Percentiles rank a stretch among this genome's conserved stretches.
Evolutionary conservation across 1,139 yeast genomes (phyloP).

Genomic region (Dujonia santamariae): DNA sequence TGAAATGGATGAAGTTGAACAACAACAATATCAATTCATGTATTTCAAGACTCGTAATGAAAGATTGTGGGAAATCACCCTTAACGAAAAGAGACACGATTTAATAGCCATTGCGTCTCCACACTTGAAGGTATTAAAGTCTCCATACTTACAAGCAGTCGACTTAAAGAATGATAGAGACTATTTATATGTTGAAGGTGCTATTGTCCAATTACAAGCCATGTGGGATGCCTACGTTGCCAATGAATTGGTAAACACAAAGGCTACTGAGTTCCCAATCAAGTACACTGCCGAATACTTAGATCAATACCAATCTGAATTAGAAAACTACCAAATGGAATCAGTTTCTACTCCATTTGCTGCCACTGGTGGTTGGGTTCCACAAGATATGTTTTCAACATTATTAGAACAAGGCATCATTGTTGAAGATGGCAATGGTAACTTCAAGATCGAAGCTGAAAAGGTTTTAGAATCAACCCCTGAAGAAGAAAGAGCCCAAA

Average conservation of each 20-base stretch:
- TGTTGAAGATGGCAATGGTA: slow-evolving; percentile 32
- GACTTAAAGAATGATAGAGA: slow-evolving; percentile 63
- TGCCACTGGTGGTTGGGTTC: slow-evolving; percentile 94
- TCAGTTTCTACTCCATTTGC: slow-evolving; percentile 75
- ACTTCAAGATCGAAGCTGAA: slow-evolving; percentile 38
- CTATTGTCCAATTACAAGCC: slow-evolving; percentile 67
- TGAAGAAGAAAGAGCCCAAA: slow-evolving; percentile 5
- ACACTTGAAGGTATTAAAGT: slow-evolving; percentile 63
- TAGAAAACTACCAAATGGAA: slow-evolving; percentile 66
- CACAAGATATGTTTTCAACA: slow-evolving; percentile 83
- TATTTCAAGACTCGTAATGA: slow-evolving; percentile 89
- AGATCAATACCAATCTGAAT: slow-evolving; percentile 53
- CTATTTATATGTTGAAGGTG: slow-evolving; percentile 61
- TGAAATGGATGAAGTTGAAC: slow-evolving; percentile 64
- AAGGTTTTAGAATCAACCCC: slow-evolving; percentile 27
- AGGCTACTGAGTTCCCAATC: slow-evolving; percentile 54
- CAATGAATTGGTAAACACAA: slow-evolving; percentile 53
- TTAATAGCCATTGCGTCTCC: slow-evolving; percentile 80
- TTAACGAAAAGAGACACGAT: slow-evolving; percentile 62
- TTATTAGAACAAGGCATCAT: slow-evolving; percentile 67
- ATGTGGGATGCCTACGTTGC: slow-evolving; percentile 73
- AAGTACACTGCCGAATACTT: slow-evolving; percentile 53
- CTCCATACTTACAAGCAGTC: slow-evolving; percentile 64
- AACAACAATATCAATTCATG: slow-evolving; percentile 81
- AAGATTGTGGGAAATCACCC: slow-evolving; percentile 76